These are phyloP conservation scores for Porphyridium purpureum DNA, from an alignment of 23 red algal genomes.

Conservation along the genomic window DNA sequence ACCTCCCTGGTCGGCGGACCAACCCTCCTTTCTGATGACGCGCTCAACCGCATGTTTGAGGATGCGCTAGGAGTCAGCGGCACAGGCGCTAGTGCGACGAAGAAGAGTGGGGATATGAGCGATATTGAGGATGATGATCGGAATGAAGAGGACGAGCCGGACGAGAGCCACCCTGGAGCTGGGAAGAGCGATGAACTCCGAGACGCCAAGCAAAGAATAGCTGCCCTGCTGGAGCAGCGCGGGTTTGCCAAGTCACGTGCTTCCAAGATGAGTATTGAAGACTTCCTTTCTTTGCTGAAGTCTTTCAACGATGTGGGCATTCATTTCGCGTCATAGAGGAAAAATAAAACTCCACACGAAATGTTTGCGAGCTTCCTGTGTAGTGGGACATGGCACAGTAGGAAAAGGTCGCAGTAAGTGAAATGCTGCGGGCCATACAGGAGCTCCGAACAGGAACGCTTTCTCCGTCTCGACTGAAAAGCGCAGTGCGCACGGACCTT, in stretches of 20 bases:
- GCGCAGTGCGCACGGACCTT: no score
- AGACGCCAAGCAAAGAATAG: constrained; percentile 14
- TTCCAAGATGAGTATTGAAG: constrained; percentile 53
- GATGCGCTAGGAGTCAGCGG: neutral
- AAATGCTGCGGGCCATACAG: no score
- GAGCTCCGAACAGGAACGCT: no score
- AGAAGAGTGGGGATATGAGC: constrained; percentile 8
- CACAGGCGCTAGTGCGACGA: constrained; percentile 3
- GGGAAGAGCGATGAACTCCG: no score
- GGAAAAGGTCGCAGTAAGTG: no score
- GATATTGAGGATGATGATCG: constrained; percentile 16
- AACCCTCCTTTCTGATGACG: neutral
- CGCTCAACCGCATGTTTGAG: neutral
- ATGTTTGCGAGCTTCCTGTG: no score
- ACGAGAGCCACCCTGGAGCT: constrained; percentile 2
- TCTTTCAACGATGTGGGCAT: constrained; percentile 34
- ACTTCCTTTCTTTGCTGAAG: constrained; percentile 37
- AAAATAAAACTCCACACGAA: no score
- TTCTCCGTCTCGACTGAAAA: no score
- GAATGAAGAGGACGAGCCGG: constrained; percentile 10
- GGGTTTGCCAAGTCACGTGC: constrained; percentile 43
- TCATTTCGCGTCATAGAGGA: constrained; percentile 37
- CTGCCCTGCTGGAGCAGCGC: constrained; percentile 25
- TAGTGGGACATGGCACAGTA: no score
- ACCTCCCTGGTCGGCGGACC: constrained; percentile 2